Conservation (phyloP, 192 early-diverging fungal species). For the Coemansia sp. region DNA sequence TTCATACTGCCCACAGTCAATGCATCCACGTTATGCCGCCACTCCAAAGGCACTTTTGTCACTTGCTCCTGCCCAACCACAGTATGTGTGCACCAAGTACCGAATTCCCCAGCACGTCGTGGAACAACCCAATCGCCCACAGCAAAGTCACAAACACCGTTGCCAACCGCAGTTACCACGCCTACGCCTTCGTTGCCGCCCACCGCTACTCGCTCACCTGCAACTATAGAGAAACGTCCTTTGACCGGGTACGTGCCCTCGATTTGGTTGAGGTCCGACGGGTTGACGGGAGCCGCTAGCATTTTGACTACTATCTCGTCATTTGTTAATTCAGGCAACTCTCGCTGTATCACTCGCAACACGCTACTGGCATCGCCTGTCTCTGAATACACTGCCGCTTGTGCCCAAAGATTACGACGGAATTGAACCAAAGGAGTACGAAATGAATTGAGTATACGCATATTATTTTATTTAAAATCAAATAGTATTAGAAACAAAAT, state of each 20-base stretch:
- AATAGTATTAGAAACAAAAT: no score
- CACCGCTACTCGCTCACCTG: constrained; percentile 61
- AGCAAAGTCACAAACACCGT: constrained; percentile 43
- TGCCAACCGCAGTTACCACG: constrained; percentile 70
- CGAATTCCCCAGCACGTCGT: constrained; percentile 25
- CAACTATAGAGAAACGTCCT: constrained; percentile 14
- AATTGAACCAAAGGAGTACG: background rate
- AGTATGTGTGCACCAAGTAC: constrained; percentile 85
- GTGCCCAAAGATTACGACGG: constrained; percentile 9
- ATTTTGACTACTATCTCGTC: constrained; percentile 71
- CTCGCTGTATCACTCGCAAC: constrained; percentile 32
- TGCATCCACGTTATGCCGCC: constrained; percentile 35
- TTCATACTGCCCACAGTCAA: constrained; percentile 76
- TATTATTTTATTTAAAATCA: background rate
- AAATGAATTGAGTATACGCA: background rate
- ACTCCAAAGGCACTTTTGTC: constrained; percentile 45
- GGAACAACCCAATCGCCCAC: constrained; percentile 83
- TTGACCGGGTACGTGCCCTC: constrained; percentile 91
- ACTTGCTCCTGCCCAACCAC: constrained; percentile 53
- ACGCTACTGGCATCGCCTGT: constrained; percentile 25
- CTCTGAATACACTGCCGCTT: constrained; percentile 37
- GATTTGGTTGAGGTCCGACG: constrained; percentile 91
- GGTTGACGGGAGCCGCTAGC: constrained; percentile 90
- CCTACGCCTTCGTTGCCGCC: constrained; percentile 95
- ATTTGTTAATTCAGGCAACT: constrained; percentile 32